A percentile compares a stretch with the other conserved stretches of the same genome.
These are phyloP conservation scores for Narthecium ossifragum DNA, from an alignment of 106 monocot species.

Conservation along the genomic window DNA sequence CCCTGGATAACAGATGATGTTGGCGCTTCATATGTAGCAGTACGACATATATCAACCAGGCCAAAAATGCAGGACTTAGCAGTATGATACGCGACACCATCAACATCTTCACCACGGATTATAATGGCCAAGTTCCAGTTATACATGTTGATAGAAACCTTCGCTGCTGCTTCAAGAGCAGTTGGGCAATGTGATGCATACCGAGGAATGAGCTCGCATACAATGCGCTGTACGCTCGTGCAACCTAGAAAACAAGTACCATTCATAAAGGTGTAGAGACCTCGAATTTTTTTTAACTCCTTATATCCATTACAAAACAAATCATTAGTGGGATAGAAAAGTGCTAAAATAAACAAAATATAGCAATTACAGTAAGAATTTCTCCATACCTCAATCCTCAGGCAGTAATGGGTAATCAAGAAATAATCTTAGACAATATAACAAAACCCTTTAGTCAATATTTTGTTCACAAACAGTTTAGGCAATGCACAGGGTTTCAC, in stretches of 20 bases:
- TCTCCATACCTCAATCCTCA: background rate
- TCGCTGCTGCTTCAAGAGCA: constrained; percentile 81
- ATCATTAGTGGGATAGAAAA: too few species aligned
- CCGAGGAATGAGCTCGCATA: constrained; percentile 81
- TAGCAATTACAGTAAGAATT: too few species aligned
- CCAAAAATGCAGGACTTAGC: constrained; percentile 86
- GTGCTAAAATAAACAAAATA: too few species aligned
- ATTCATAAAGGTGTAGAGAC: background rate
- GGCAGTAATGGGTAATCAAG: background rate
- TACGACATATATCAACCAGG: constrained; percentile 73
- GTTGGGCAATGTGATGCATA: constrained; percentile 88
- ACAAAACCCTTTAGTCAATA: too few species aligned
- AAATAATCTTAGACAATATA: background rate
- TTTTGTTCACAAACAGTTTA: too few species aligned
- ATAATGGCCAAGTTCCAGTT: constrained; percentile 74
- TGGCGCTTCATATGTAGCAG: constrained; percentile 71
- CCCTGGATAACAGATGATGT: constrained; percentile 73
- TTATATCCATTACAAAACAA: too few species aligned
- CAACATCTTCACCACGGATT: constrained; percentile 74
- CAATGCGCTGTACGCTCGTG: constrained; percentile 77
- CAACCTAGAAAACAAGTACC: constrained; percentile 47
- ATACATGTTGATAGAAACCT: constrained; percentile 86
- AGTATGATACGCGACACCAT: constrained; percentile 76
- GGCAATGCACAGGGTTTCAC: too few species aligned
- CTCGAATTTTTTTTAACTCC: background rate